Percentiles rank a stretch among this genome's conserved stretches.
Evolutionary conservation across 129 eudicot species (phyloP).

Genomic region (Logfia minima): DNA sequence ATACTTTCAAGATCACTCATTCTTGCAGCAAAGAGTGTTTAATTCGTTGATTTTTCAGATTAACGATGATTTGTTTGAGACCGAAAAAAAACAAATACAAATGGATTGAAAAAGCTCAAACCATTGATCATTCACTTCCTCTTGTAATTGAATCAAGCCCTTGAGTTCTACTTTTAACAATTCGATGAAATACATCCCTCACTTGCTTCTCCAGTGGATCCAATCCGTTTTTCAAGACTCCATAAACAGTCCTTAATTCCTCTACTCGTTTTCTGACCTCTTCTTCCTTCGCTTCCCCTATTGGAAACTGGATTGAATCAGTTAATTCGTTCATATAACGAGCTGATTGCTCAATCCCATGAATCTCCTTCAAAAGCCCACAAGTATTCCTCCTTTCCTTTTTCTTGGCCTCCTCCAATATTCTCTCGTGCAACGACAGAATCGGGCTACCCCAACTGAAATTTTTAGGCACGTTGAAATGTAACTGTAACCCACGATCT

Average conservation of each 20-base stretch:
- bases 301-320: conserved; percentile 55
- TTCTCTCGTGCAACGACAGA: conserved; percentile 61
- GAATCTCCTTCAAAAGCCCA: conserved; percentile 77
- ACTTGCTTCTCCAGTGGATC: conserved; percentile 70
- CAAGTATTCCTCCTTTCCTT: conserved; percentile 49
- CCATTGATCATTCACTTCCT: conserved; percentile 21
- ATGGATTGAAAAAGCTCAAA: conserved; percentile 9
- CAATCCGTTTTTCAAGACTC: conserved; percentile 51
- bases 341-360: conserved; percentile 56
- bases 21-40: conserved; percentile 13
- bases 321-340: conserved; percentile 49
- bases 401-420: conserved; percentile 67
- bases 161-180: conserved; percentile 25
- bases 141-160: conserved; percentile 29
- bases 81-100: neutral
- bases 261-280: conserved; percentile 52
- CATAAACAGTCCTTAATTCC: conserved; percentile 45
- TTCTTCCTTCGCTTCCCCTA: conserved; percentile 52
- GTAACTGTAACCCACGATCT: conserved; percentile 68
- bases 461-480: conserved; percentile 44
- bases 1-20: conserved; percentile 23
- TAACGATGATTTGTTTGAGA: conserved; percentile 10
- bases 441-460: conserved; percentile 56
- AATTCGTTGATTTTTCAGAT: neutral
- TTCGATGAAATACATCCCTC: conserved; percentile 36